Percentiles rank a stretch among this genome's conserved stretches.
Conservation (phyloP, 352 stramenopile genomes). For the Phytophthora melonis region DNA sequence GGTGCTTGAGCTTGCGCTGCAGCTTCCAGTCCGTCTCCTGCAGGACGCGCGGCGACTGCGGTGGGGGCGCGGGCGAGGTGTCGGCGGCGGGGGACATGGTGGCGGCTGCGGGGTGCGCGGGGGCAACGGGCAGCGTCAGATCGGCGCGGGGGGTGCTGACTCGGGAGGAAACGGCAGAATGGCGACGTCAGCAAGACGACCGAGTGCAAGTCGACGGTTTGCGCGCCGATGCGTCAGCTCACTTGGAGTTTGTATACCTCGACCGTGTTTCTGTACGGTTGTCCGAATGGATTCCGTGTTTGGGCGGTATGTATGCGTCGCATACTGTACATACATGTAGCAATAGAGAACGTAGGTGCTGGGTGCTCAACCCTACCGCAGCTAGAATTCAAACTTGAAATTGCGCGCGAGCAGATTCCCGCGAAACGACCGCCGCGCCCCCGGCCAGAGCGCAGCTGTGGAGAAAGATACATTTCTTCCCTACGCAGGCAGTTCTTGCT, state of each 20-base stretch:
- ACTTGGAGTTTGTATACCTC: conserved; percentile 28
- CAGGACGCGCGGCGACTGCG: conserved; percentile 24
- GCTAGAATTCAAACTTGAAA: conserved; percentile 24
- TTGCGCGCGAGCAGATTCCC: conserved; percentile 24
- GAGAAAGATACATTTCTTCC: conserved; percentile 15
- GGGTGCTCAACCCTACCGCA: conserved; percentile 6
- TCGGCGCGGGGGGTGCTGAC: conserved; percentile 3
- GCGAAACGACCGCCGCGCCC: conserved; percentile 19
- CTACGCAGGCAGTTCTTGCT: not conserved
- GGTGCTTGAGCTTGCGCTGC: conserved; percentile 77
- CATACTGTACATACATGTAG: too few relatives aligned
- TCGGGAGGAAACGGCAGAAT: conserved; percentile 32
- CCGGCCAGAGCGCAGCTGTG: not conserved
- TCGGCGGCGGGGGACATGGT: conserved; percentile 42
- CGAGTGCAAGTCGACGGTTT: conserved; percentile 12
- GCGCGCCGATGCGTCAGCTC: not conserved
- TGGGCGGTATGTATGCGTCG: too few relatives aligned
- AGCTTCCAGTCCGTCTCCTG: conserved; percentile 62
- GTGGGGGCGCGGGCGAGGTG: conserved; percentile 13
- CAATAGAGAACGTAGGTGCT: not conserved
- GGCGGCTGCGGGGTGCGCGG: conserved; percentile 5
- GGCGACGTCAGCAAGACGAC: conserved; percentile 22
- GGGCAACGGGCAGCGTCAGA: conserved; percentile 6
- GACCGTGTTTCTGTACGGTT: conserved; percentile 1
- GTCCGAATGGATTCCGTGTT: conserved; percentile 26